Base-by-base conservation (phyloP, 192 early-diverging fungal species). In the Linnemannia schmuckeri region DNA sequence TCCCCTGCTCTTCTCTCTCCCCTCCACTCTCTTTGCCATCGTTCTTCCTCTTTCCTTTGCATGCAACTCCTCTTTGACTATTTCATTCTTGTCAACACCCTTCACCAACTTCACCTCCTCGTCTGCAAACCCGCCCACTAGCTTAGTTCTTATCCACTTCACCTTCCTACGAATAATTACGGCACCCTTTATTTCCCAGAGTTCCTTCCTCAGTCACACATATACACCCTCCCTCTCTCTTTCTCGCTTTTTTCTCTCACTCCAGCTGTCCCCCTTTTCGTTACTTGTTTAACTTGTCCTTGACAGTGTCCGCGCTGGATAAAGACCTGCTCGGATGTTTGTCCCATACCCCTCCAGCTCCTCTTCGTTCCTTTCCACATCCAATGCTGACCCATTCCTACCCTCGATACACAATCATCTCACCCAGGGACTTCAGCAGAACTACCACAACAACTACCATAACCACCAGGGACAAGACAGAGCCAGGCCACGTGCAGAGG, bases 311-410 rank as follows among this genome's bases (percentile, higher is more conserved):
- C 61, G 30, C 61, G 61, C 61, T 66, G 61, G 61, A 72, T 72
- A 72, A 72, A 72, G 22, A 38, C 70, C 30, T 20, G 73, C 10
- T 75, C 66, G 77, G 72, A 84, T 84, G 82, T 79, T 79, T 73
- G 63, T 66, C 55, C 82, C 82, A 12, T 47, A 42, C 15, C 82
- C 82, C 18, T 49, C 77, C 20, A 7, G 22, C 61, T 35, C 82
- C 63, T 66, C 27, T 15, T 74, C 20, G 8, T 52, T 41, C 30
- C 66, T 63, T 46, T 27, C 35, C 46, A 18, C 38, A 47, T 6
- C 24, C 70, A 30, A 54, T 55, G 22, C 69, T 38, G 40, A 22
- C 38, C 55, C 41, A 8, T 41, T 24, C 46, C 61, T 68, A 33
- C 69, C 52, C 68, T 54, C 68, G 35, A 74, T 27, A 49, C n/a